Base-by-base conservation (phyloP, 805 yeast species). In the Saccharomycopsis fermentans region DNA sequence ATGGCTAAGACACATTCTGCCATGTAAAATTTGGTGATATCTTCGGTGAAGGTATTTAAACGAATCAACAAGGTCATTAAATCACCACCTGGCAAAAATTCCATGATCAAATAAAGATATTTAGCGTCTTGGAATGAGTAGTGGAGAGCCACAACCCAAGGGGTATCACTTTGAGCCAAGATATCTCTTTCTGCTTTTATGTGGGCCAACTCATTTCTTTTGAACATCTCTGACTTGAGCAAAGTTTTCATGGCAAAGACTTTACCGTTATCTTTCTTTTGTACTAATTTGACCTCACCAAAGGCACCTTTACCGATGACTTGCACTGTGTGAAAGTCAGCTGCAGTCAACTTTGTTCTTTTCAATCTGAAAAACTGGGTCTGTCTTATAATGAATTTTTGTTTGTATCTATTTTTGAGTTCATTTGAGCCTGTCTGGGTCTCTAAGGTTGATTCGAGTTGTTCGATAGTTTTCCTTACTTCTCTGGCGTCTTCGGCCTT, bases 131-230 rank as follows among this genome's bases (percentile, higher is more conserved):
- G 95, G 74, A 87, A 87, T 2, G 92, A 86, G 68, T 86, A 87
- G 70, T 84, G 87, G 59, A 87, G 76, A 1, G 91, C 83, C 16
- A 87, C 95, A 54, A 87, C 94, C 95, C 95, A 87, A 0, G 92
- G 92, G 24, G 91, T 84, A 70, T 87, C 90, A 48, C 89, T 81
- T 35, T 89, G 91, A 0, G 97, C 98, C 65, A 92, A 77, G 27
- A 94, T 96, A 72, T 94, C 98, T 67, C 97, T 81, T 72, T 91
- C 96, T 0, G 97, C 96, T 68, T 90, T 92, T 50, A 91, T 97
- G 70, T 90, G 97, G 0, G 96, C 96, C 59, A 91, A 75, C 70
- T 90, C 97, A 65, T 92, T 98, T 68, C 89, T 90, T 67, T 89
- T 87, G 72, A 87, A 90, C 95, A 94, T 90, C 72, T 94, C 99